Percentiles rank a stretch among this genome's conserved stretches.
Evolutionary conservation across 192 early-diverging fungal species (phyloP).

Genomic region (Chytriomyces hyalinus): DNA sequence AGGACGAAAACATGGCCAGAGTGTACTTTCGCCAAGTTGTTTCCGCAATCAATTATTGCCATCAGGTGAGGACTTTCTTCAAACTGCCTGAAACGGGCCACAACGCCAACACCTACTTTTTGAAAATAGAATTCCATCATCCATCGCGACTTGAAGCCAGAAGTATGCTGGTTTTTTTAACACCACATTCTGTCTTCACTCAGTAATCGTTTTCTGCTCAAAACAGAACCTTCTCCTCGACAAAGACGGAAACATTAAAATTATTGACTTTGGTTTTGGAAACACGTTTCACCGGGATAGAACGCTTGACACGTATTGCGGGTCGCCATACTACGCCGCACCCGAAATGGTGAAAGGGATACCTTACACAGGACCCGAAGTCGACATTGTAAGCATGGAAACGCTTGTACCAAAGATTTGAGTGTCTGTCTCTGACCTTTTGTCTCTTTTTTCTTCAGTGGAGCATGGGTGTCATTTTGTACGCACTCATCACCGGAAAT

Average conservation of each 20-base stretch:
- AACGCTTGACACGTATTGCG: slow-evolving; percentile 72
- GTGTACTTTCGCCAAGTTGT: slow-evolving; percentile 65
- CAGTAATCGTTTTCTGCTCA: background rate
- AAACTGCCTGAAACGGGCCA: background rate
- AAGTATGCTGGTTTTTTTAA: slow-evolving; percentile 29
- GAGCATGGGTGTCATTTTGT: slow-evolving; percentile 91
- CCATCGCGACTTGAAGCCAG: slow-evolving; percentile 66
- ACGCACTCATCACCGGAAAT: slow-evolving; percentile 79
- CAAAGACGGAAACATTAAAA: slow-evolving; percentile 66
- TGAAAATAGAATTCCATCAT: slow-evolving; percentile 60
- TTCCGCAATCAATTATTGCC: slow-evolving; percentile 63
- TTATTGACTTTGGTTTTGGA: slow-evolving; percentile 70
- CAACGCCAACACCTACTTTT: background rate
- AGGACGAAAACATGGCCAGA: slow-evolving; percentile 61
- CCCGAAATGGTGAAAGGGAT: slow-evolving; percentile 74
- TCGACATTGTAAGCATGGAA: slow-evolving; percentile 68
- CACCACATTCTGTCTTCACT: no score
- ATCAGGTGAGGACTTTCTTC: slow-evolving; percentile 42
- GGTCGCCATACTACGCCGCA: slow-evolving; percentile 67
- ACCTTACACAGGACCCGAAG: slow-evolving; percentile 90
- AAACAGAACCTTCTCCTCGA: slow-evolving; percentile 59
- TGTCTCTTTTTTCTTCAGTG: slow-evolving; percentile 63
- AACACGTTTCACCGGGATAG: slow-evolving; percentile 62
- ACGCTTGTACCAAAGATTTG: background rate
- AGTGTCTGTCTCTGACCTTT: background rate